phyloP scores from a whole-genome alignment of 257 asterid species.

The Forsythia viridissima region DNA sequence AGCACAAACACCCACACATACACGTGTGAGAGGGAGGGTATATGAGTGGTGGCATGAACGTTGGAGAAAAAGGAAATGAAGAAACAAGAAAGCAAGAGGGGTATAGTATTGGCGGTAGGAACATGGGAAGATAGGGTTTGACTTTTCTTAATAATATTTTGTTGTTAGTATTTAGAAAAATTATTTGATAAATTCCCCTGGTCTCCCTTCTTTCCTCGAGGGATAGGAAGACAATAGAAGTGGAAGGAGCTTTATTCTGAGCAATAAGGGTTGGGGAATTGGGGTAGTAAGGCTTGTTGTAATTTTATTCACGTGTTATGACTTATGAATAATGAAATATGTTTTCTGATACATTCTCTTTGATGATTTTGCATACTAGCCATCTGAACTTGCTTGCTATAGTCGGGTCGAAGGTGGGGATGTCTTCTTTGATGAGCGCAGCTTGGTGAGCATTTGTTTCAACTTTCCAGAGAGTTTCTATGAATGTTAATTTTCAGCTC shows the following conservation, averaged over 20 bases:
- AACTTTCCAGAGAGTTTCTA: constrained; percentile 13
- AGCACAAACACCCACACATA: background rate
- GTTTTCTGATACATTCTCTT: constrained; percentile 26
- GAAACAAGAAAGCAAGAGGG: constrained; percentile 5
- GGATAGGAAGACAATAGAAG: background rate
- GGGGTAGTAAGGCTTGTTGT: background rate
- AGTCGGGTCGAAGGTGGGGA: constrained; percentile 96
- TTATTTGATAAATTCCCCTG: background rate
- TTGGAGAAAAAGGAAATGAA: background rate
- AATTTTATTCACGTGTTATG: background rate
- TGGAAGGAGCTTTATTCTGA: background rate
- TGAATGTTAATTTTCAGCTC: constrained; percentile 19
- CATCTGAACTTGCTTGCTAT: constrained; percentile 96
- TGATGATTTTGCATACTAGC: constrained; percentile 52
- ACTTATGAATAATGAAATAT: constrained; percentile 11
- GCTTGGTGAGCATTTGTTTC: constrained; percentile 70
- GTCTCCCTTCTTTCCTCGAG: background rate
- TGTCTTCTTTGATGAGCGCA: constrained; percentile 89
- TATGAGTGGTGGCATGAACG: background rate
- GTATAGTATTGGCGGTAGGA: background rate
- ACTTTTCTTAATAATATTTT: constrained; percentile 7
- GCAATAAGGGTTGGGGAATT: background rate
- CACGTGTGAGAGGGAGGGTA: background rate
- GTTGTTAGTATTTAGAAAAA: background rate
- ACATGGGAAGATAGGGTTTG: constrained; percentile 5